phyloP scores from a whole-genome alignment of 2,329 filamentous ascomycete species.

The Chaetomiaceae sp. region DNA sequence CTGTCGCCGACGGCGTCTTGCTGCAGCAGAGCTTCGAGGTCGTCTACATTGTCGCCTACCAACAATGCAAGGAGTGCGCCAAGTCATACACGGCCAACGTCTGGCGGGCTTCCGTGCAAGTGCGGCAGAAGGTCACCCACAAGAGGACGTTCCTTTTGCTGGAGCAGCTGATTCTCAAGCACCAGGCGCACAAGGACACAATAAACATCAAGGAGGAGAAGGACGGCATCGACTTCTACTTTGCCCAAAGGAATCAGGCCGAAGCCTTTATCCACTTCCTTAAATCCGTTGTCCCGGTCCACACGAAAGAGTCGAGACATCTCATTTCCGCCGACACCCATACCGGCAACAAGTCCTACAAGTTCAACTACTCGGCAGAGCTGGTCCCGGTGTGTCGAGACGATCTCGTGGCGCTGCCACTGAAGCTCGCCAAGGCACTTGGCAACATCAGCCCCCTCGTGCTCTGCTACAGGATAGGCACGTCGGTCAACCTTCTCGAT shows the following conservation, averaged over 20 bases:
- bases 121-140: conserved; percentile 93
- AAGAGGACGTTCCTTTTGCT: conserved; percentile 72
- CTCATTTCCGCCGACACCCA: conserved; percentile 86
- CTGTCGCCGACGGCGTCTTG: conserved; percentile 57
- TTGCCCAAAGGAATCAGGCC: conserved; percentile 81
- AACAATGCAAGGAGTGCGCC: conserved; percentile 91
- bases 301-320: conserved; percentile 54
- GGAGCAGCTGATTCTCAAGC: conserved; percentile 94
- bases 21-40: conserved; percentile 96
- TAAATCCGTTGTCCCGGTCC: conserved; percentile 66
- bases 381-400: conserved; percentile 96
- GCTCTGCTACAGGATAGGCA: conserved; percentile 84
- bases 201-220: conserved; percentile 98
- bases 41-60: conserved; percentile 81
- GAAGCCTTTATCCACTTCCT: conserved; percentile 77
- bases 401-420: conserved; percentile 87
- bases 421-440: conserved; percentile 78
- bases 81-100: conserved; percentile 97
- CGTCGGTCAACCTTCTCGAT: conserved; percentile 83
- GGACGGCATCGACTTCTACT: conserved; percentile 96
- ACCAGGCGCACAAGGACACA: conserved; percentile 83
- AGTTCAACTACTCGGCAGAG: conserved; percentile 87
- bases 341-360: conserved; percentile 86
- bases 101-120: conserved; percentile 89
- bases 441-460: conserved; percentile 87